phyloP scores from a whole-genome alignment of 1,284 basidiomycete species.

The Microbotryum violaceum region DNA sequence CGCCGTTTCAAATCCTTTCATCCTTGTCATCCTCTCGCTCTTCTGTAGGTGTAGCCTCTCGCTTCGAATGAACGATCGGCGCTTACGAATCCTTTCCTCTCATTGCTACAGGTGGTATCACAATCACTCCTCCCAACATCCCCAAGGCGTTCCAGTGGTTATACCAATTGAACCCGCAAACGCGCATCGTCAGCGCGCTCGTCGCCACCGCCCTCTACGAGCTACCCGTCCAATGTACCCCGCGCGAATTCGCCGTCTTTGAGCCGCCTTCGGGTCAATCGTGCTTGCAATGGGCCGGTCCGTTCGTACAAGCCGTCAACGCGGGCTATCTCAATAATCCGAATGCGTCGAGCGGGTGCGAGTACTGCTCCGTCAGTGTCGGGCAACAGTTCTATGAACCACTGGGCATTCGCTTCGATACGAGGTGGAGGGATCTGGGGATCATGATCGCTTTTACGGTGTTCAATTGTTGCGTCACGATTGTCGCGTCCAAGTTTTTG shows the following conservation, averaged over 20 bases:
- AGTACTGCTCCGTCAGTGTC: constrained; percentile 61
- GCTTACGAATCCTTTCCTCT: too few species aligned
- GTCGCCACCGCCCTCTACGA: constrained; percentile 72
- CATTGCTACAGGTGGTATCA: constrained; percentile 19
- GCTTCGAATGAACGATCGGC: too few species aligned
- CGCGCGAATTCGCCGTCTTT: constrained; percentile 38
- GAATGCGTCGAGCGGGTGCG: constrained; percentile 53
- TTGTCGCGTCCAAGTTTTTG: constrained; percentile 66
- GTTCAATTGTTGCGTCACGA: constrained; percentile 65
- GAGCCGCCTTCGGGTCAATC: constrained; percentile 40
- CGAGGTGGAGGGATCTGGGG: constrained; percentile 6
- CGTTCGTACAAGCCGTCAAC: constrained; percentile 34
- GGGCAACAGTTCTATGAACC: constrained; percentile 64
- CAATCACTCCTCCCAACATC: constrained; percentile 47
- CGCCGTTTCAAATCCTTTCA: constrained; percentile 66
- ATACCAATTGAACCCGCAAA: constrained; percentile 44
- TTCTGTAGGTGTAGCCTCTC: constrained; percentile 14
- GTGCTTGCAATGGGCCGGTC: constrained; percentile 36
- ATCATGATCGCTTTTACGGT: constrained; percentile 40
- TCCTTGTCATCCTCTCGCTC: constrained; percentile 43
- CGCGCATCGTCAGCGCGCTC: constrained; percentile 48
- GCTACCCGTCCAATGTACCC: constrained; percentile 49
- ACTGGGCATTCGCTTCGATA: constrained; percentile 59
- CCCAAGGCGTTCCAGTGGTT: constrained; percentile 63
- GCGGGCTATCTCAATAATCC: constrained; percentile 73